A percentile compares a stretch with the other conserved stretches of the same genome.
These are phyloP conservation scores for Mycena olivaceomarginata DNA, from an alignment of 768 basidiomycete species.

Conservation along the genomic window DNA sequence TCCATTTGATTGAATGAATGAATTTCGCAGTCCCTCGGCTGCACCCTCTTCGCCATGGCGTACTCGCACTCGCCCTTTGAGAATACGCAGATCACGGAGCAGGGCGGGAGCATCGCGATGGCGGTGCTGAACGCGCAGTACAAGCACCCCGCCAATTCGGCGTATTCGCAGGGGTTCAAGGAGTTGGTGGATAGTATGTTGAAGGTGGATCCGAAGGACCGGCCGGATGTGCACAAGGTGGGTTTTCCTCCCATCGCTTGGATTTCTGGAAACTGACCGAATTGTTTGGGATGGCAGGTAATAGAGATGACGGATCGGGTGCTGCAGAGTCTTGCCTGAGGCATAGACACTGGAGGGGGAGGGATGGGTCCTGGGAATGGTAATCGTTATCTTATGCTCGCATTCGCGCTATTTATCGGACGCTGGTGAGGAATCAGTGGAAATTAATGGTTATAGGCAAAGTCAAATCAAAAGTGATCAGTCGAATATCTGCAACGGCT, in stretches of 20 bases:
- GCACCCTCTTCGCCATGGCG: conserved; percentile 95
- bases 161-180: conserved; percentile 90
- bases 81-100: conserved; percentile 92
- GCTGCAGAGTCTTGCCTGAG: conserved; percentile 73
- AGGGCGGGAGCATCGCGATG: conserved; percentile 98
- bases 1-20: too few species aligned
- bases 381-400: conserved; percentile 39
- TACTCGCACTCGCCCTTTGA: conserved; percentile 99
- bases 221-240: conserved; percentile 93
- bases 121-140: conserved; percentile 96
- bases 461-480: conserved; percentile 2
- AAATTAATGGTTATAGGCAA: conserved; percentile 4
- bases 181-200: conserved; percentile 91
- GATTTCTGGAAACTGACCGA: conserved; percentile 2
- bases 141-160: conserved; percentile 85
- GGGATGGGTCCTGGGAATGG: conserved; percentile 7
- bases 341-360: neutral
- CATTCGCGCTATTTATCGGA: conserved; percentile 42
- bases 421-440: conserved; percentile 29
- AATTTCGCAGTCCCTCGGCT: conserved; percentile 95
- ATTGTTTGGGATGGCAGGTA: conserved; percentile 65
- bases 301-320: conserved; percentile 79
- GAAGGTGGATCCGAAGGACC: conserved; percentile 85
- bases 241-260: conserved; percentile 37
- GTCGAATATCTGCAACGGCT: conserved; percentile 44